Percentiles rank a stretch among this genome's conserved stretches.
phyloP scores from a whole-genome alignment of 306 rosid genomes.

The Dalbergia cochinchinensis region DNA sequence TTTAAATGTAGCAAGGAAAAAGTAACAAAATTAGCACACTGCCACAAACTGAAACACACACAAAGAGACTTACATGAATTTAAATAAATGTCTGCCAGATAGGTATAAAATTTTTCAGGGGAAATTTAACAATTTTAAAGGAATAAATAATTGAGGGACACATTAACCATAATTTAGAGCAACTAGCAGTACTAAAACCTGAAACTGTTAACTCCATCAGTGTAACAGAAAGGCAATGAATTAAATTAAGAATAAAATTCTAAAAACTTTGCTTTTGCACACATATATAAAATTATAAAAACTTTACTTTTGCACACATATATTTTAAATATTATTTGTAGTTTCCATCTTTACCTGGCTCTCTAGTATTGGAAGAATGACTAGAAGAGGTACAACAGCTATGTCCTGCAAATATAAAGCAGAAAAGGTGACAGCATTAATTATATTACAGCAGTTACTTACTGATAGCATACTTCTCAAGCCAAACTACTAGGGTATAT shows the following conservation, averaged over 20 bases:
- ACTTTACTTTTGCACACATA: not conserved
- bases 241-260: not conserved
- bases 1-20: slow-evolving; percentile 5
- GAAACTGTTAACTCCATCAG: slow-evolving; percentile 16
- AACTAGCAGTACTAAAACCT: slow-evolving; percentile 6
- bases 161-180: too few relatives aligned
- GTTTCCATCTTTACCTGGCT: slow-evolving; percentile 74
- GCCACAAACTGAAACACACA: not conserved
- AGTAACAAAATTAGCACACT: slow-evolving; percentile 1
- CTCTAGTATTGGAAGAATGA: slow-evolving; percentile 98
- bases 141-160: too few relatives aligned
- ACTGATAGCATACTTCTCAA: slow-evolving; percentile 44
- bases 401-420: slow-evolving; percentile 84
- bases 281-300: not conserved
- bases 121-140: too few relatives aligned
- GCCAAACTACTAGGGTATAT: slow-evolving; percentile 11
- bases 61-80: not conserved
- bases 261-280: not conserved
- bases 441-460: slow-evolving; percentile 24
- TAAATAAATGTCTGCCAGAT: too few relatives aligned
- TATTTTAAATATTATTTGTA: slow-evolving; percentile 34
- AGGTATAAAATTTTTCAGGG: too few relatives aligned
- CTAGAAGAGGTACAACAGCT: slow-evolving; percentile 97
- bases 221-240: slow-evolving; percentile 15
- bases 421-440: slow-evolving; percentile 44